Conservation (phyloP, 2,329 filamentous ascomycete genomes). For the Trichoderma sp. region DNA sequence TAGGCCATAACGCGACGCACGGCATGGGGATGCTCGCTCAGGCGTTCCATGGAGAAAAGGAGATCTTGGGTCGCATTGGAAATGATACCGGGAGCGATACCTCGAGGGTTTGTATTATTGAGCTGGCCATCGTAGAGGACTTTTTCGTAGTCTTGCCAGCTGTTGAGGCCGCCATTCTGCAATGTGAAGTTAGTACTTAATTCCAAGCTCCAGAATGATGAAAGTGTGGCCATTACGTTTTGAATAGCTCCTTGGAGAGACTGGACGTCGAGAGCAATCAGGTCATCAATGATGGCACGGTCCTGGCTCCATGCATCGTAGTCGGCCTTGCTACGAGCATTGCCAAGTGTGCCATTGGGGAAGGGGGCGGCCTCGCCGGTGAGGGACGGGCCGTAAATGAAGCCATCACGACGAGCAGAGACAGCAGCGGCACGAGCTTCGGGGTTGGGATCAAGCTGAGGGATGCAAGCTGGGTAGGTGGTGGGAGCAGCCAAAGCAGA, state of each 20-base stretch:
- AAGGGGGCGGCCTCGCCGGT: conserved; percentile 24
- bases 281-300: conserved; percentile 20
- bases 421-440: conserved; percentile 16
- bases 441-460: conserved; percentile 21
- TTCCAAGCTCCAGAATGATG: not conserved
- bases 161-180: not conserved
- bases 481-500: not conserved
- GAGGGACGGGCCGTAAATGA: conserved; percentile 24
- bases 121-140: conserved; percentile 42
- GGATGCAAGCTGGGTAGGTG: conserved; percentile 11
- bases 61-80: conserved; percentile 47
- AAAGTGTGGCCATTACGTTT: not conserved
- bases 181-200: not conserved
- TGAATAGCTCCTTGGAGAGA: not conserved
- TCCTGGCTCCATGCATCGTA: conserved; percentile 22
- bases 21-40: conserved; percentile 42
- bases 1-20: conserved; percentile 33
- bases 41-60: conserved; percentile 47
- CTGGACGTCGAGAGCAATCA: not conserved
- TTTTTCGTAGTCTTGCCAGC: not conserved
- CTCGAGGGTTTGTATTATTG: conserved; percentile 36
- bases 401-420: conserved; percentile 7
- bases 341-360: conserved; percentile 24
- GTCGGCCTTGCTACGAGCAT: conserved; percentile 20
- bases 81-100: conserved; percentile 31